These are phyloP conservation scores for Hypsizygus ulmarius DNA, from an alignment of 1,284 basidiomycete genomes.

Conservation along the genomic window DNA sequence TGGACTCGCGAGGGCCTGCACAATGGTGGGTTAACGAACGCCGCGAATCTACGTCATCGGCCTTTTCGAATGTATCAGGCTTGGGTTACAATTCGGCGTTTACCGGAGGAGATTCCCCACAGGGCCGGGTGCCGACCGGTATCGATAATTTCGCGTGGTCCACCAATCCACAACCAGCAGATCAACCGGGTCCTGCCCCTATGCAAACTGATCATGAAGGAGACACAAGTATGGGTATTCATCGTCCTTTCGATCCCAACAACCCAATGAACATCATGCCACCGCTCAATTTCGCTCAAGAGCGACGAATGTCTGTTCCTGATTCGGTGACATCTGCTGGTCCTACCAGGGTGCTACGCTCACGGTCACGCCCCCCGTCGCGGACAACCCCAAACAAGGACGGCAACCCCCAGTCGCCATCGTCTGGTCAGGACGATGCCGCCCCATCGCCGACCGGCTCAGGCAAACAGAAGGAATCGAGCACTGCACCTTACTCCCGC, in stretches of 20 bases:
- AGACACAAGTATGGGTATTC: constrained; percentile 32
- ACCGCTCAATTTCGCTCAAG: constrained; percentile 53
- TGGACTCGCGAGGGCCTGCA: constrained; percentile 51
- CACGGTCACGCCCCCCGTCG: constrained; percentile 71
- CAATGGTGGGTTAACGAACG: constrained; percentile 64
- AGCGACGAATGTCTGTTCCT: constrained; percentile 74
- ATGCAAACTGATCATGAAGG: constrained; percentile 44
- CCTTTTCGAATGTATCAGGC: constrained; percentile 61
- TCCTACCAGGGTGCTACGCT: constrained; percentile 54
- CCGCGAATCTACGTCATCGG: constrained; percentile 68
- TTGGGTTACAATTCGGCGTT: constrained; percentile 58
- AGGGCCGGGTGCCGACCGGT: constrained; percentile 57
- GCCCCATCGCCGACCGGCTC: constrained; percentile 30
- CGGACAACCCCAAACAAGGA: constrained; percentile 49
- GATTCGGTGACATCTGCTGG: constrained; percentile 48
- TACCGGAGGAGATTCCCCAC: constrained; percentile 59
- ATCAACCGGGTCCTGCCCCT: constrained; percentile 37
- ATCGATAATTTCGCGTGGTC: constrained; percentile 73
- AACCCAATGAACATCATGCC: constrained; percentile 47
- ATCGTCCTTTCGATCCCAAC: constrained; percentile 42
- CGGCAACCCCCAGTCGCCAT: constrained; percentile 34
- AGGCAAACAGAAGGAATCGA: constrained; percentile 43
- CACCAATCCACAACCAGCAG: constrained; percentile 47
- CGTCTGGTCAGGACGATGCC: constrained; percentile 38
- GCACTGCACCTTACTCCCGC: constrained; percentile 83